These are phyloP conservation scores for Claviceps sorghi DNA, from an alignment of 2,329 filamentous ascomycete genomes.

Conservation along the genomic window DNA sequence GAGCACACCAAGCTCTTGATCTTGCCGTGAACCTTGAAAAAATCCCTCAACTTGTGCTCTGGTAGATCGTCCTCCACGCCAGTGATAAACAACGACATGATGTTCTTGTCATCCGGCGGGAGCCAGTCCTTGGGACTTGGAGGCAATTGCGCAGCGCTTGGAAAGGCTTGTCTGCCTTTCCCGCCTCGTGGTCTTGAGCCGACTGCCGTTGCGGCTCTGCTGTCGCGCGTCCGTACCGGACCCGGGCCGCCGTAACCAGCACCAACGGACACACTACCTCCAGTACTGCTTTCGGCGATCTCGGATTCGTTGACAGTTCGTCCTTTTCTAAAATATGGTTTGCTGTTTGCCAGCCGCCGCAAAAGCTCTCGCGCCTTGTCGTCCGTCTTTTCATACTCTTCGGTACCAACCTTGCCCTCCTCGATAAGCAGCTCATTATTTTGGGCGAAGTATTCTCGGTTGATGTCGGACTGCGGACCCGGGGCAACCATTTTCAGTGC, in stretches of 20 bases:
- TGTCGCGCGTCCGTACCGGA: slow-evolving; percentile 64
- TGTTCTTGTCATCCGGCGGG: slow-evolving; percentile 68
- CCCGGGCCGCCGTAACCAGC: slow-evolving; percentile 51
- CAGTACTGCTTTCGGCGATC: slow-evolving; percentile 19
- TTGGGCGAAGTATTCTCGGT: slow-evolving; percentile 94
- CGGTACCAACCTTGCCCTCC: slow-evolving; percentile 69
- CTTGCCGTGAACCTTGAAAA: slow-evolving; percentile 79
- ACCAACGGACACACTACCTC: slow-evolving; percentile 34
- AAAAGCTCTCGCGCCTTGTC: slow-evolving; percentile 88
- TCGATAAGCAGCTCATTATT: slow-evolving; percentile 94
- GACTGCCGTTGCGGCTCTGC: slow-evolving; percentile 33
- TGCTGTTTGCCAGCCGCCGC: slow-evolving; percentile 71
- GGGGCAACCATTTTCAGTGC: slow-evolving; percentile 96
- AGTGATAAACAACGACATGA: slow-evolving; percentile 88
- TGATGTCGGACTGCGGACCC: slow-evolving; percentile 81
- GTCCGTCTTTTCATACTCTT: slow-evolving; percentile 93
- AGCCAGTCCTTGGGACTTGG: slow-evolving; percentile 73
- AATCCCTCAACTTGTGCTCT: slow-evolving; percentile 78
- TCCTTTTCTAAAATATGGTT: slow-evolving; percentile 89
- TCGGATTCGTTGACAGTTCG: slow-evolving; percentile 50
- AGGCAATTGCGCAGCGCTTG: slow-evolving; percentile 57
- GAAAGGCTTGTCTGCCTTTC: slow-evolving; percentile 43
- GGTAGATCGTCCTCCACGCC: slow-evolving; percentile 93
- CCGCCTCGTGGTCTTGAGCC: slow-evolving; percentile 33
- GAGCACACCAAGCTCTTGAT: slow-evolving; percentile 89